Evolutionary conservation across 2,329 filamentous ascomycete genomes (phyloP), one percentile per base, ranked within the genome.

Genomic region (Chrysoporthe austroafricana): DNA sequence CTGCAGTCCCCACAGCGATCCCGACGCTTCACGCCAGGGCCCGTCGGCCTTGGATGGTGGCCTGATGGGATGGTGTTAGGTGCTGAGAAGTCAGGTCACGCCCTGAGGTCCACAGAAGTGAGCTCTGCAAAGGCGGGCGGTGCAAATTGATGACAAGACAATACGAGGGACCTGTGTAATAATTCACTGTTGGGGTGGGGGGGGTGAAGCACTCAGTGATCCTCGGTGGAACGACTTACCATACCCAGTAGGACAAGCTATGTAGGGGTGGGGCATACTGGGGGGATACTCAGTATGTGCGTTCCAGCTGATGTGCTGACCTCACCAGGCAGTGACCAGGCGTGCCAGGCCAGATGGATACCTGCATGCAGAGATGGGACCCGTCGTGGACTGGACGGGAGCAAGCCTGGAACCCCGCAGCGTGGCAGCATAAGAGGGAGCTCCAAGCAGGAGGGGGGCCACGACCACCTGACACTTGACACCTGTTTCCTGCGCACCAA

Each of bases 1-100:
- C 59, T 46, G 43, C 43, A 36, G 44, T 60, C 59, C 59, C 59
- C 59, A 61, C 59, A 46, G 59, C n/a, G 18, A 61, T 48, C 59
- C 59, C 42, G 59, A 46, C 43, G 14, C 42, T 46, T 61, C 43
- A 48, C 43, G 43, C 44, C 43, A 61, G 43, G 59, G 59, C 43
- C 18, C 59, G 11, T 44, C 39, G 36, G n/a, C 57, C 14, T 59
- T 16, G 39, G 39, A 32, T 26, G 36, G 39, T 60, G 57, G 57
- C 32, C 57, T 60, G 57, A 60, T 60, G 57, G n/a, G 32, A 32
- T 60, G 57, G 42, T 60, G 57, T 43, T 26, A 36, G n/a, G 16
- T 18, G 16, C n/a, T 42, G 13, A 21, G 39, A 39, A 21, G 57
- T 60, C 57, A 60, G 57, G 14, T 60, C 57, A 60, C 39, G 14